Conservation (phyloP, 331 rosid species). For the Spiraea crenata region DNA sequence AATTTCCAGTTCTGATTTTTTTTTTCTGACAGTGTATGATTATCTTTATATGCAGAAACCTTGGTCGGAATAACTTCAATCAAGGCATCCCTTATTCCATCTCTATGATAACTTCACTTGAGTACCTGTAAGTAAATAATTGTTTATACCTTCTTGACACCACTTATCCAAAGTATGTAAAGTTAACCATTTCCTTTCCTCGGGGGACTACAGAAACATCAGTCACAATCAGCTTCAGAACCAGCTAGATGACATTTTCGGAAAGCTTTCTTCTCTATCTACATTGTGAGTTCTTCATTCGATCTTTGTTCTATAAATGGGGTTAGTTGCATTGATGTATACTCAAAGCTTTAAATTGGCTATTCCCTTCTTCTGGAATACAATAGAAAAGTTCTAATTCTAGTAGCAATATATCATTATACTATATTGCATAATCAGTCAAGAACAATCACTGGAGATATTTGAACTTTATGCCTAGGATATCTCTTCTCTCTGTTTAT, state of each 20-base stretch:
- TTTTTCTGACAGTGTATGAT: background rate
- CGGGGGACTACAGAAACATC: conserved; percentile 57
- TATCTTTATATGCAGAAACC: conserved; percentile 61
- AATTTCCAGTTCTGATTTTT: background rate
- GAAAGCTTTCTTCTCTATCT: conserved; percentile 62
- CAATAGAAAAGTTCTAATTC: background rate
- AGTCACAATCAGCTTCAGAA: conserved; percentile 86
- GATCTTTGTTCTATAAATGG: conserved; percentile 22
- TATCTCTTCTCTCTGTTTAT: background rate
- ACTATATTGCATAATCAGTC: background rate
- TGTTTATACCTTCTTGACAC: conserved; percentile 22
- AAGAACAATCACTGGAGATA: background rate
- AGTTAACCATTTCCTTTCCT: conserved; percentile 24
- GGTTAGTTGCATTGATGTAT: conserved; percentile 21
- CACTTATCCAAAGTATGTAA: conserved; percentile 15
- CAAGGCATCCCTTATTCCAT: conserved; percentile 68
- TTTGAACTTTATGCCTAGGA: background rate
- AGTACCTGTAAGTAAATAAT: conserved; percentile 61
- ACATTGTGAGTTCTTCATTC: conserved; percentile 64
- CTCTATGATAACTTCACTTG: conserved; percentile 51
- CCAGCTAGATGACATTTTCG: conserved; percentile 46
- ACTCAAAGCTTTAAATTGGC: background rate
- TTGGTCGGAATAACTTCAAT: conserved; percentile 61
- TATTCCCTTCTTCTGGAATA: conserved; percentile 6
- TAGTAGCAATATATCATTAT: background rate